These are phyloP conservation scores for Colletotrichum liriopes DNA, from an alignment of 2,329 filamentous ascomycete species.

Conservation along the genomic window DNA sequence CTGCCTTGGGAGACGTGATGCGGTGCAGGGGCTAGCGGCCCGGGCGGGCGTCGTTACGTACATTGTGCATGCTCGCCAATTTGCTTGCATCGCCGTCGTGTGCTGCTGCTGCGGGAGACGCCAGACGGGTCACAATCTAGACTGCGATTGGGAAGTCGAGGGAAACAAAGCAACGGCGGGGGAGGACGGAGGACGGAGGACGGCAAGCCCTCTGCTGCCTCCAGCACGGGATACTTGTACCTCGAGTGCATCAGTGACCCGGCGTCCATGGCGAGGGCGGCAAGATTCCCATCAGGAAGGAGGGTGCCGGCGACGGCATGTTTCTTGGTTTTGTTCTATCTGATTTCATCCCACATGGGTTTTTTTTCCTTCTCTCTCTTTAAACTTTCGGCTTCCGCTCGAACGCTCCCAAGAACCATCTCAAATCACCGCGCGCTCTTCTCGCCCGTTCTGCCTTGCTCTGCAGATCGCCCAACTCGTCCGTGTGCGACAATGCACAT, in stretches of 20 bases:
- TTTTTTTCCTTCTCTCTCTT: no score
- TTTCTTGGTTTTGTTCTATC: no score
- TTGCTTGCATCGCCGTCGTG: background rate
- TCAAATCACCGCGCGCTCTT: background rate
- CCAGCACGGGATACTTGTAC: no score
- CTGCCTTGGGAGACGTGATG: background rate
- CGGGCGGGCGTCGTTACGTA: background rate
- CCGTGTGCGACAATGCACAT: background rate
- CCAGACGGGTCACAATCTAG: background rate
- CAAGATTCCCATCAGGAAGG: no score
- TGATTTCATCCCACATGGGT: no score
- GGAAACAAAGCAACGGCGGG: no score
- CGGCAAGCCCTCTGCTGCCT: no score
- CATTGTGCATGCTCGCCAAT: background rate
- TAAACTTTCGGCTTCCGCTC: no score
- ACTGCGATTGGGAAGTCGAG: no score
- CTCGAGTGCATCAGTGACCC: background rate
- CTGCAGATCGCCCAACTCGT: slow-evolving; percentile 2
- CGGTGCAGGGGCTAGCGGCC: background rate
- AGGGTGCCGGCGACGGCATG: no score
- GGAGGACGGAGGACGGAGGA: no score
- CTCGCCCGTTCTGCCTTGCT: background rate
- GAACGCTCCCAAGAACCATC: background rate
- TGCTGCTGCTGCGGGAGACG: background rate
- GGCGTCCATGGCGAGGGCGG: background rate